Evolutionary conservation across 345 rosid genomes (phyloP).

Genomic region (Salix exigua): DNA sequence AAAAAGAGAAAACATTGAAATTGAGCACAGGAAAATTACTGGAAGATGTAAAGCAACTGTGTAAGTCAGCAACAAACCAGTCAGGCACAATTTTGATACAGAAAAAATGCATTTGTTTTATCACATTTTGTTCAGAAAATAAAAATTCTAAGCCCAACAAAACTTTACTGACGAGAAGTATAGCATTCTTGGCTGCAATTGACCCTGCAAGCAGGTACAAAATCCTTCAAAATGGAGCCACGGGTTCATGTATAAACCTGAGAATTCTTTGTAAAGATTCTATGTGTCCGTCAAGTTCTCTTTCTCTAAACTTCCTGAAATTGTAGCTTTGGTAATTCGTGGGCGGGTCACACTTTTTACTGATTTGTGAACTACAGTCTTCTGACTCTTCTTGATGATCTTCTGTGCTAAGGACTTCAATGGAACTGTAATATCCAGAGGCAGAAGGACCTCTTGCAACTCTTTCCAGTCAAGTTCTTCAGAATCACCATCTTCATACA

Average conservation of each 20-base stretch:
- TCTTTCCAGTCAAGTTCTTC: conserved; percentile 86
- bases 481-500: conserved; percentile 76
- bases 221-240: neutral
- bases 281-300: neutral
- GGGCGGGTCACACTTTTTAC: neutral
- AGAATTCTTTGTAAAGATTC: neutral
- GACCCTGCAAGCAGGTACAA: neutral
- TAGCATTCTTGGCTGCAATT: neutral
- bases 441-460: conserved; percentile 57
- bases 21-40: no score
- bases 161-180: neutral
- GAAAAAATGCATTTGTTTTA: neutral
- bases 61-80: neutral
- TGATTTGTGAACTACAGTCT: conserved; percentile 8
- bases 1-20: no score
- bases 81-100: neutral
- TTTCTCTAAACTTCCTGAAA: neutral
- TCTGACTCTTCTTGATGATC: conserved; percentile 42
- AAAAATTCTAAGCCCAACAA: neutral
- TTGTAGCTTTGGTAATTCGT: conserved; percentile 5
- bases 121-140: neutral
- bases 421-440: conserved; percentile 63
- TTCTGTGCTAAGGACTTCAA: conserved; percentile 57
- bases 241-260: neutral
- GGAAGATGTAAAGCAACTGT: neutral